Percentiles rank a stretch among this genome's conserved stretches.
Evolutionary conservation across 73 alveolate genomes (phyloP).

Genomic region (Paramecium bursaria): DNA sequence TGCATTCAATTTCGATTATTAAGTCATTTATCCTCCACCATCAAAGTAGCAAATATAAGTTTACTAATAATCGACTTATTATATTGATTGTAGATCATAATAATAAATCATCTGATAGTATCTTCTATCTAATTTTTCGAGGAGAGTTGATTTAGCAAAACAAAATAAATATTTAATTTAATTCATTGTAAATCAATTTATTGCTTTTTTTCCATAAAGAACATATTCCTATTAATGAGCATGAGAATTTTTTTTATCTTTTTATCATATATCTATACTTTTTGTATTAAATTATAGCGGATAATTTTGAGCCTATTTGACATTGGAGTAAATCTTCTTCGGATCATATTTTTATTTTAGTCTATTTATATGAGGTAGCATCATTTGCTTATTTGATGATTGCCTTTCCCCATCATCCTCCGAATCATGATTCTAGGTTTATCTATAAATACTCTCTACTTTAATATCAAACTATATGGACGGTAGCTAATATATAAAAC

Average conservation of each 20-base stretch:
- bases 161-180: no score
- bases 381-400: slow-evolving; percentile 39
- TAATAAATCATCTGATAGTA: no score
- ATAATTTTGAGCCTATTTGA: slow-evolving; percentile 1
- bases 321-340: slow-evolving; percentile 18
- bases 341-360: slow-evolving; percentile 51
- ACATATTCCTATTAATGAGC: slow-evolving; percentile 7
- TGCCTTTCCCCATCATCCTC: slow-evolving; percentile 40
- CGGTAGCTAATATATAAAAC: background rate
- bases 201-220: slow-evolving; percentile 48
- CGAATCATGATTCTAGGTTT: slow-evolving; percentile 34
- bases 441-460: slow-evolving; percentile 45
- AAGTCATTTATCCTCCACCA: no score
- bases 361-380: slow-evolving; percentile 9
- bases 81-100: no score
- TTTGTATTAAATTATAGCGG: background rate
- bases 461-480: slow-evolving; percentile 28
- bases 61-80: no score
- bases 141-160: no score
- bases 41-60: no score
- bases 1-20: no score
- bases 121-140: no score
- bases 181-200: no score
- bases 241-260: slow-evolving; percentile 24
- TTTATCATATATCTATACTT: background rate